These are phyloP conservation scores for Eucalyptus rudis DNA, from an alignment of 345 rosid genomes.

Conservation along the genomic window DNA sequence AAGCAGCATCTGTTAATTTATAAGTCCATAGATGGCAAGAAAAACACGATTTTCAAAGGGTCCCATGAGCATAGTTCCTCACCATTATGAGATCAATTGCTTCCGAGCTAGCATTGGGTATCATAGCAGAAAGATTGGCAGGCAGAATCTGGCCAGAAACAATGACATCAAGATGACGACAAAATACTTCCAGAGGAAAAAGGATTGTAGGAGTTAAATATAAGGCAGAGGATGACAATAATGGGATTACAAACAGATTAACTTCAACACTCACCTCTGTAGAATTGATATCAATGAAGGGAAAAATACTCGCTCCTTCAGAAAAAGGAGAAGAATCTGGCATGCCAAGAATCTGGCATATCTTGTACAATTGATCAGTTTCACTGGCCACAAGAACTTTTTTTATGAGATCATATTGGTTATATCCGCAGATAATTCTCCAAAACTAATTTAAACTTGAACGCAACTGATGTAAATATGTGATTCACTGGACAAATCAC, in stretches of 20 bases:
- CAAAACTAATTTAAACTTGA: neutral
- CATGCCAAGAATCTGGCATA: slow-evolving; percentile 71
- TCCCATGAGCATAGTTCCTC: neutral
- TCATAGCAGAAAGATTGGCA: slow-evolving; percentile 42
- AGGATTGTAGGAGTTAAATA: neutral
- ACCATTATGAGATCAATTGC: slow-evolving; percentile 84
- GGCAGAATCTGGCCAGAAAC: slow-evolving; percentile 40
- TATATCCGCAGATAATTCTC: neutral
- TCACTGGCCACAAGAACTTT: neutral
- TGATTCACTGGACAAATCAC: neutral
- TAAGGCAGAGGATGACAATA: neutral
- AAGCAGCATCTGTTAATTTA: neutral
- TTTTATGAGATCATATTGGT: neutral
- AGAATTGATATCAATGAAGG: slow-evolving; percentile 41
- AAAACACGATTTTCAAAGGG: neutral
- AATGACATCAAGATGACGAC: neutral
- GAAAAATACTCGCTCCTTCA: slow-evolving; percentile 55
- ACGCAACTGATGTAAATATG: neutral
- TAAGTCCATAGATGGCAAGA: neutral
- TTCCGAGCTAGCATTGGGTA: slow-evolving; percentile 71
- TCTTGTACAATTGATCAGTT: slow-evolving; percentile 76
- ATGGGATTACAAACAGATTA: neutral
- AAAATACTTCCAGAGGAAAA: neutral
- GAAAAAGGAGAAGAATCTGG: slow-evolving; percentile 71
- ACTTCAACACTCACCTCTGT: slow-evolving; percentile 35